Percentiles rank a stretch among this genome's conserved stretches.
These are phyloP conservation scores for Catunica adiposa DNA, from an alignment of 2,329 filamentous ascomycete genomes.

Conservation along the genomic window DNA sequence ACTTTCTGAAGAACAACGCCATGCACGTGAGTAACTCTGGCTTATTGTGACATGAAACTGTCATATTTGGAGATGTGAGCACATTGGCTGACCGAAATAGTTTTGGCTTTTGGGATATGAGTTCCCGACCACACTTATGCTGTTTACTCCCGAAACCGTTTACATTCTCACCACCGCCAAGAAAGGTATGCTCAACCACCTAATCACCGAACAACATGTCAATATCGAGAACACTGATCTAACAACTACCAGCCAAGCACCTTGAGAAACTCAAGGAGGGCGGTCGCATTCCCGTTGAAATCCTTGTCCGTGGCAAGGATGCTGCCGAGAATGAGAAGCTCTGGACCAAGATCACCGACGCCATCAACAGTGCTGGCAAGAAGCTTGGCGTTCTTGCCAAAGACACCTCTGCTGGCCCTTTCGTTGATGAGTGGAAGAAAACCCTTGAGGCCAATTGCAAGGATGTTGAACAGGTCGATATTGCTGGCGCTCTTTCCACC, in stretches of 20 bases:
- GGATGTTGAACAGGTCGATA: conserved; percentile 77
- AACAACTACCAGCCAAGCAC: conserved; percentile 54
- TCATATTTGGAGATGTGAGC: too few relatives aligned
- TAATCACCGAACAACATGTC: not conserved
- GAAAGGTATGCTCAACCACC: conserved; percentile 52
- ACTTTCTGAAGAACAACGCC: conserved; percentile 90
- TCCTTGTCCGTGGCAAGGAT: conserved; percentile 83
- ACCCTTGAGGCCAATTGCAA: conserved; percentile 61
- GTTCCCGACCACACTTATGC: conserved; percentile 87
- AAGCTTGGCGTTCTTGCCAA: conserved; percentile 80
- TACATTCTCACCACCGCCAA: conserved; percentile 93
- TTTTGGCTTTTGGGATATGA: conserved; percentile 98
- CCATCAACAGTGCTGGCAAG: conserved; percentile 77
- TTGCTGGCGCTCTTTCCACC: conserved; percentile 63
- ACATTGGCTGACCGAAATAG: conserved; percentile 30
- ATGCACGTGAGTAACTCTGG: conserved; percentile 49
- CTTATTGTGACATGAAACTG: not conserved
- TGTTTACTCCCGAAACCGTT: conserved; percentile 74
- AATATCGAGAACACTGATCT: conserved; percentile 1
- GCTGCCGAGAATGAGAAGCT: conserved; percentile 80
- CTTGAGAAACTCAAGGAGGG: conserved; percentile 70
- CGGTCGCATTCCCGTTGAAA: conserved; percentile 81
- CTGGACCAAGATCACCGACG: conserved; percentile 66
- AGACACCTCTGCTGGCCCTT: conserved; percentile 70
- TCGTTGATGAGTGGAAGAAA: conserved; percentile 93